Conservation (phyloP, 129 eudicot species). For the Apium graveolens region DNA sequence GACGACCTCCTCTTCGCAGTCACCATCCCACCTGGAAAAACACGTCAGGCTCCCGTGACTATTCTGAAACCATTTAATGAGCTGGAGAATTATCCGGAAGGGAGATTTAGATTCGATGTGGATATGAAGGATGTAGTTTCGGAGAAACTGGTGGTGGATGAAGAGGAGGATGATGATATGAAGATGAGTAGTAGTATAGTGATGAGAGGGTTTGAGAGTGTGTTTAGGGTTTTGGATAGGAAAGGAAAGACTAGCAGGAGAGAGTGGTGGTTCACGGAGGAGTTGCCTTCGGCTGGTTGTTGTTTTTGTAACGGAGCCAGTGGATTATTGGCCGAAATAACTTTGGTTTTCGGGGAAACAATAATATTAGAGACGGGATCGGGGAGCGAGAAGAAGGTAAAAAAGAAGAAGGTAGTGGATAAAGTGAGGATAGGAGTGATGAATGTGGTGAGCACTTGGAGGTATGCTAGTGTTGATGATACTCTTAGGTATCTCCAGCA, state of each 20-base stretch:
- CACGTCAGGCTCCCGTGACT: conserved; percentile 16
- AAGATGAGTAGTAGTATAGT: conserved; percentile 61
- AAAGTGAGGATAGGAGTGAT: conserved; percentile 55
- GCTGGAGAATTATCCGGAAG: conserved; percentile 13
- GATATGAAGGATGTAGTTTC: conserved; percentile 11
- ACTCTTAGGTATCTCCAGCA: conserved; percentile 64
- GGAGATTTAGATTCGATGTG: conserved; percentile 43
- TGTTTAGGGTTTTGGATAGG: conserved; percentile 61
- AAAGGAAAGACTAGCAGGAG: conserved; percentile 42
- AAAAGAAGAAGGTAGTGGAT: conserved; percentile 51
- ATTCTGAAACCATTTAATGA: conserved; percentile 23
- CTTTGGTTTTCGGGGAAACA: conserved; percentile 37
- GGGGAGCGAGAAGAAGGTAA: conserved; percentile 1
- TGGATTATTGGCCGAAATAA: conserved; percentile 69
- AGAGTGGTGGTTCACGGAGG: conserved; percentile 66
- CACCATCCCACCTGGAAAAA: conserved; percentile 20
- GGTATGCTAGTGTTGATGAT: conserved; percentile 66
- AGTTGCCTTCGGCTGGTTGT: conserved; percentile 66
- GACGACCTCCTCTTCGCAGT: conserved; percentile 34
- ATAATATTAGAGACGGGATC: neutral
- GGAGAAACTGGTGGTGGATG: conserved; percentile 17
- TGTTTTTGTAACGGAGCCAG: conserved; percentile 36
- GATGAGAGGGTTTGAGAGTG: conserved; percentile 45
- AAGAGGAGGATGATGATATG: conserved; percentile 23
- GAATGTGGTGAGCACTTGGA: conserved; percentile 60